These are phyloP conservation scores for Russula sp. DNA, from an alignment of 768 basidiomycete genomes.

Conservation along the genomic window DNA sequence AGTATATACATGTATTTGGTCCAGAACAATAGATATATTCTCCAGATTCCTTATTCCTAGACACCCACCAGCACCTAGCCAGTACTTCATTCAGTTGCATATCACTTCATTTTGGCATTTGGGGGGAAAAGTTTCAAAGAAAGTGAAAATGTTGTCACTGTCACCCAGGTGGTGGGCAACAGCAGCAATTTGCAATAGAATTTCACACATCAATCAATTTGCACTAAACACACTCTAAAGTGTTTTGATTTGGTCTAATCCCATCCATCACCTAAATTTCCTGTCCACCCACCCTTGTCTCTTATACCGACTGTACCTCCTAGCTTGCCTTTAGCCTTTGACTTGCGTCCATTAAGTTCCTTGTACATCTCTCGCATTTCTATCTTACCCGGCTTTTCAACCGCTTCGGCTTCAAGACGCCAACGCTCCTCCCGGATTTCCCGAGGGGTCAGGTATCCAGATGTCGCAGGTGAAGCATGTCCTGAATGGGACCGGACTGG, in stretches of 20 bases:
- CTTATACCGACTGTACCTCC: constrained; percentile 55
- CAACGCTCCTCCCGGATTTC: constrained; percentile 79
- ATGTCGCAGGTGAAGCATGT: constrained; percentile 47
- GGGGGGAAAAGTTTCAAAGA: too few species aligned
- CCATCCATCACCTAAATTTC: constrained; percentile 37
- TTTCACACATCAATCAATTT: too few species aligned
- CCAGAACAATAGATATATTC: too few species aligned
- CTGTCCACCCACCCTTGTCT: constrained; percentile 78
- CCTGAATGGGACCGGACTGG: constrained; percentile 42
- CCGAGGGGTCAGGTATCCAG: constrained; percentile 72
- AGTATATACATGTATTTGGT: too few species aligned
- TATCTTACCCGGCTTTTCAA: constrained; percentile 61
- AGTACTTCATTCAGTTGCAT: too few species aligned
- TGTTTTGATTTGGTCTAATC: constrained; percentile 11
- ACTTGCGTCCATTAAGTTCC: constrained; percentile 81
- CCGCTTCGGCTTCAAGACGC: constrained; percentile 51
- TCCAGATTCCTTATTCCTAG: too few species aligned
- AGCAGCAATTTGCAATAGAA: too few species aligned
- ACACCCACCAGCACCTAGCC: too few species aligned
- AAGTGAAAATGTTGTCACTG: too few species aligned
- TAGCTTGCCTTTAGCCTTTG: constrained; percentile 68
- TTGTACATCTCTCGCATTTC: constrained; percentile 94
- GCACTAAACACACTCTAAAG: too few species aligned
- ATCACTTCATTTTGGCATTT: too few species aligned
- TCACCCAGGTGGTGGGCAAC: too few species aligned